Evolutionary conservation across 805 yeast genomes (phyloP), one percentile per base, ranked within the genome.

Genomic region (Yarrowia keelungensis): DNA sequence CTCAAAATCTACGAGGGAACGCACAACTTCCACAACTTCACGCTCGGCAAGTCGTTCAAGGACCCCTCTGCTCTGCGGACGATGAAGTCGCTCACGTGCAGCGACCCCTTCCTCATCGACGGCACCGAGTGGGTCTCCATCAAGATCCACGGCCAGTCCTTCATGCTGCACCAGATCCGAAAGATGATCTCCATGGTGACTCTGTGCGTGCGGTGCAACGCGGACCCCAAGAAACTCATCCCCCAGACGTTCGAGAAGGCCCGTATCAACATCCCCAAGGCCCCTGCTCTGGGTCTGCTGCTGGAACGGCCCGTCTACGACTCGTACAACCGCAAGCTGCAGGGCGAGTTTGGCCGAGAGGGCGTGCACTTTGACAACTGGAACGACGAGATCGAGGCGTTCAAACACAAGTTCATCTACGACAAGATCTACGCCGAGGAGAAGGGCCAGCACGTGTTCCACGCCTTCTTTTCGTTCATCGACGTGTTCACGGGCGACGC

Each of bases 141-240:
- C 75, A 93, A 94, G 81, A 91, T 95, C 72, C 99, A 95, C 78
- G 99, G 99, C 8, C 99, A 95, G 80, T 91, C 97, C 3, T 95
- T 95, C 79, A 95, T 95, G 98, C 83, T 95, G 71, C 98, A 94
- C 80, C 99, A 94, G 83, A 95, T 95, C 76, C 87, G 99, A 77
- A 95, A 95, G 77, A 95, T 95, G 98, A 91, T 95, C 70, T 94
- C 97, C 26, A 89, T 94, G 96, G 97, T 97, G 1, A 86, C 93
- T 0, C 82, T 94, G 69, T 86, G 90, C 16, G 87, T 94, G 26
- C 85, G 99, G 75, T 47, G 62, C 42, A 88, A 95, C 19, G 95
- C 97, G 11, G 87, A 93, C 75, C 97, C 98, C 3, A 75, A 85
- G 41, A 84, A 84, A 35, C 86, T 97, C 74, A 90, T 95, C 71